Base-by-base conservation (phyloP, 208 protist genomes). In the Blastocrithidia nonstop region DNA sequence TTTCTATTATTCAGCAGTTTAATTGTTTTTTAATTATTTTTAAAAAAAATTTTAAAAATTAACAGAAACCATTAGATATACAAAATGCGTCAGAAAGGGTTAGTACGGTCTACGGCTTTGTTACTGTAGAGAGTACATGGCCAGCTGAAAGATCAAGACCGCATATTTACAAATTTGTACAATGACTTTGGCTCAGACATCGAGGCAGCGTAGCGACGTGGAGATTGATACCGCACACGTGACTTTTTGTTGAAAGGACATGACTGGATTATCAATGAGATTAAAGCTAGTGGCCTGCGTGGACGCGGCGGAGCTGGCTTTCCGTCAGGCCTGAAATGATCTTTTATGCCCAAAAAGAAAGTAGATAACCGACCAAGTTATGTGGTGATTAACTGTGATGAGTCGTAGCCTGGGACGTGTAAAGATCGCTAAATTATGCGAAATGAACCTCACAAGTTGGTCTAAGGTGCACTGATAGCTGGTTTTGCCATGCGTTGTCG, bases 371-470 rank as follows among this genome's bases (percentile, higher is more conserved):
- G 94, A 4, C 96, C 96, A 9, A 95, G 92, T 61, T 99, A 99
- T 65, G 62, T 99, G 5, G 96, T 99, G 3, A 84, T 99, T 16
- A 99, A 99, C 71, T 96, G 96, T 22, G 97, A 99, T 80, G 97
- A 99, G 57, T 96, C 92, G 17, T 96, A 99, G 71, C 97, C 97
- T 0, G 97, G 97, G 27, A 99, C 97, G n/a, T 99, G 97, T 75
- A 99, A 99, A 61, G 97, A 99, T 54, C 71, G 97, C 16, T 96
- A 99, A 61, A 99, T 99, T 54, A 98, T 99, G 81, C 86, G 96
- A 40, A 83, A 98, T 45, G 97, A 99, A 51, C 97, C 97, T 38
- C 97, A 99, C 69, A 99, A 98, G 72, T 74, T 99, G 0, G 86
- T 99, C 11, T 96, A 99, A 62, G 96, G 97, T 20, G 86, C 93